Evolutionary conservation across 2,329 filamentous ascomycete species (phyloP).

Genomic region (Alternaria consortialis): DNA sequence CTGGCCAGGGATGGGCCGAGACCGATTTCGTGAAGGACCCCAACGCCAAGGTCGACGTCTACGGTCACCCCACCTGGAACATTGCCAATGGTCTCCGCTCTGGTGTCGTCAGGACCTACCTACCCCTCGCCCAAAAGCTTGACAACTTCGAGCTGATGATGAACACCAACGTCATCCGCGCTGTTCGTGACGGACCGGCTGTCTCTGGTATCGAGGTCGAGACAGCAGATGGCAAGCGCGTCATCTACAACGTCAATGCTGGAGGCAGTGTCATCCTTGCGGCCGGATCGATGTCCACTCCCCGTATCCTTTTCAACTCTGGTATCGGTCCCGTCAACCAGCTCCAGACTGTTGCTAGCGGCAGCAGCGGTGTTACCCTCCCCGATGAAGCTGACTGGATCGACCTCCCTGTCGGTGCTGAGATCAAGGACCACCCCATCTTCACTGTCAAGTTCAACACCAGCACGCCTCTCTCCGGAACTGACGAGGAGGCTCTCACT

Average conservation of each 20-base stretch:
- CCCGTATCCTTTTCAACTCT: conserved; percentile 73
- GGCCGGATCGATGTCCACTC: conserved; percentile 72
- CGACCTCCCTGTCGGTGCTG: conserved; percentile 58
- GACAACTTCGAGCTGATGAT: conserved; percentile 73
- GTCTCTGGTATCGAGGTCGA: conserved; percentile 72
- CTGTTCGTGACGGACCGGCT: conserved; percentile 68
- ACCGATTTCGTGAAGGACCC: conserved; percentile 69
- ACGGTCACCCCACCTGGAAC: conserved; percentile 72
- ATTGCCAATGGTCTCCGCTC: conserved; percentile 70
- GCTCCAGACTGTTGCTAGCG: conserved; percentile 55
- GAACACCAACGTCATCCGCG: conserved; percentile 70
- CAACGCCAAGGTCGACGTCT: conserved; percentile 67
- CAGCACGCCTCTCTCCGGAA: conserved; percentile 27
- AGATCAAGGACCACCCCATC: conserved; percentile 53
- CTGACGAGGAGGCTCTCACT: conserved; percentile 36
- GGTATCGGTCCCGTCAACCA: conserved; percentile 70
- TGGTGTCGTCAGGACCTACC: conserved; percentile 75
- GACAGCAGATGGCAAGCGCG: conserved; percentile 49
- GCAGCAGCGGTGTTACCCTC: conserved; percentile 52
- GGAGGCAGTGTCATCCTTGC: conserved; percentile 71
- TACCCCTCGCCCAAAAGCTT: conserved; percentile 67
- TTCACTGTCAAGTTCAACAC: conserved; percentile 48
- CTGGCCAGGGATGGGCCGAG: conserved; percentile 67
- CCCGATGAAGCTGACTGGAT: conserved; percentile 58
- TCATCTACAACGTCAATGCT: conserved; percentile 64